Percentiles rank a stretch among this genome's conserved stretches.
phyloP scores from a whole-genome alignment of 306 rosid genomes.

The Fragaria nilgerrensis region DNA sequence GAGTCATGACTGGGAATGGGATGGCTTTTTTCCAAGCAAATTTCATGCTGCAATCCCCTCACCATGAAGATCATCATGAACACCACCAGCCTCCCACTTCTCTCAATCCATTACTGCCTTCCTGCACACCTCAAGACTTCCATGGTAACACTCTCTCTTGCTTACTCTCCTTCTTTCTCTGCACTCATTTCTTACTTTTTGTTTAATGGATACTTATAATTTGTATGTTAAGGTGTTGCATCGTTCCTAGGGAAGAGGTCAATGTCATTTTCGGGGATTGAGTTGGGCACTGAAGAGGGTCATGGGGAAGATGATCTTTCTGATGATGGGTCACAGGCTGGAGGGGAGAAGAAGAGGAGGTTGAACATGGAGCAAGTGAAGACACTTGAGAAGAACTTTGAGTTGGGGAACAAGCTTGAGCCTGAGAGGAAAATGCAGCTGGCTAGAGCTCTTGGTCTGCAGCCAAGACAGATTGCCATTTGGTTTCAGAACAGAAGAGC shows the following conservation, averaged over 20 bases:
- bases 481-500: slow-evolving; percentile 97
- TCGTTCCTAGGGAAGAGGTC: slow-evolving; percentile 83
- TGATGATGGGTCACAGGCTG: slow-evolving; percentile 84
- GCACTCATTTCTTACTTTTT: neutral
- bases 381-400: slow-evolving; percentile 92
- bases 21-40: slow-evolving; percentile 94
- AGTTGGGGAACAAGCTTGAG: slow-evolving; percentile 88
- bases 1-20: slow-evolving; percentile 49
- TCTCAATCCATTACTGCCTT: slow-evolving; percentile 67
- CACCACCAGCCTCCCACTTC: slow-evolving; percentile 67
- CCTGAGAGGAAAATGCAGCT: slow-evolving; percentile 97
- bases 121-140: slow-evolving; percentile 81
- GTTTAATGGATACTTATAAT: neutral
- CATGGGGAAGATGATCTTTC: slow-evolving; percentile 74
- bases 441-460: slow-evolving; percentile 82
- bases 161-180: neutral
- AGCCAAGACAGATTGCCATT: slow-evolving; percentile 88
- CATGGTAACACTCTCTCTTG: slow-evolving; percentile 51
- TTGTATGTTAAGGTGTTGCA: slow-evolving; percentile 49
- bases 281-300: slow-evolving; percentile 62
- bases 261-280: slow-evolving; percentile 79
- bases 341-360: slow-evolving; percentile 92
- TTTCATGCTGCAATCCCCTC: slow-evolving; percentile 87
- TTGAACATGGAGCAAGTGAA: slow-evolving; percentile 89
- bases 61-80: slow-evolving; percentile 42